Evolutionary conservation across 2,329 filamentous ascomycete genomes (phyloP).

Genomic region (Polytolypa hystricis): DNA sequence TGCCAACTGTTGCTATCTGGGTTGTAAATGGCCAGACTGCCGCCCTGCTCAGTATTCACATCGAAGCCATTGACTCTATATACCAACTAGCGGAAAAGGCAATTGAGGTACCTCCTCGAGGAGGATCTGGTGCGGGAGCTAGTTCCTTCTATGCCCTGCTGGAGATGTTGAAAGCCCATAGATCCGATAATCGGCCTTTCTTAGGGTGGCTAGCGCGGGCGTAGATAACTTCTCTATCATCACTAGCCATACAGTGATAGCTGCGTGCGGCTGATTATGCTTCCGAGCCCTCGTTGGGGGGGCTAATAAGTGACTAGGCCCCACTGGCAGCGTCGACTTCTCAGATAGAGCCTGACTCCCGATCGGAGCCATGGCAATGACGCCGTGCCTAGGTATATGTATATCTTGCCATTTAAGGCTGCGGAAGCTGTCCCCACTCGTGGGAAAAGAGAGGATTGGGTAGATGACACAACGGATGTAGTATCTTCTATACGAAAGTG

Average conservation of each 20-base stretch:
- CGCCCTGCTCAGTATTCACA: conserved; percentile 57
- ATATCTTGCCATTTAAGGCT: conserved; percentile 58
- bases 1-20: conserved; percentile 32
- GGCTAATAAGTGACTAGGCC: conserved; percentile 55
- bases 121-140: conserved; percentile 53
- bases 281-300: conserved; percentile 32
- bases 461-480: conserved; percentile 8
- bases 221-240: conserved; percentile 61
- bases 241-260: conserved; percentile 54
- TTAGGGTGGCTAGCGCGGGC: conserved; percentile 81
- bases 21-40: conserved; percentile 54
- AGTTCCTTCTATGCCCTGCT: conserved; percentile 56
- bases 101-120: conserved; percentile 57
- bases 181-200: conserved; percentile 58
- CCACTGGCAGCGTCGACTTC: conserved; percentile 55
- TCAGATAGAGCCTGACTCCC: conserved; percentile 70
- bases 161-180: conserved; percentile 67
- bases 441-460: conserved; percentile 44
- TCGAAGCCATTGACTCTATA: conserved; percentile 77
- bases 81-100: conserved; percentile 51
- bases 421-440: conserved; percentile 64
- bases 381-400: conserved; percentile 69
- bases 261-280: conserved; percentile 54
- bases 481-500: no score
- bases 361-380: conserved; percentile 56